A percentile compares a stretch with the other conserved stretches of the same genome.
Evolutionary conservation across 352 stramenopile genomes (phyloP).

Genomic region (Phytophthora citricola): DNA sequence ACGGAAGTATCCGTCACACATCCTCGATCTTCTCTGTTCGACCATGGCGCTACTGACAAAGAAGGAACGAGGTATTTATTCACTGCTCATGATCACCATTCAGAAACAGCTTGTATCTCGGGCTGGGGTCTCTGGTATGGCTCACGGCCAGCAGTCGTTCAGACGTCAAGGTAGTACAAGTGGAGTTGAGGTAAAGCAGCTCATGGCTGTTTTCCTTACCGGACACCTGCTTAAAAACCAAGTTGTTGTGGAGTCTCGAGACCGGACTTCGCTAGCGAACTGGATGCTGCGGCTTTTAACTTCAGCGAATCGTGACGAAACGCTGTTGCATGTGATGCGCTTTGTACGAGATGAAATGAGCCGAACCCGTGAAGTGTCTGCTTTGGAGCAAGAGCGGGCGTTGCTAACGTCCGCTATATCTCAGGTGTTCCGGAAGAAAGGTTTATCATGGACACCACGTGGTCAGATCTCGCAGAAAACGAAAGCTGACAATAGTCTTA

Average conservation of each 20-base stretch:
- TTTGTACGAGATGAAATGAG: constrained; percentile 63
- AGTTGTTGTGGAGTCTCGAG: constrained; percentile 54
- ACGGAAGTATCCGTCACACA: constrained; percentile 61
- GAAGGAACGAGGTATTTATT: constrained; percentile 71
- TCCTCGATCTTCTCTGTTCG: constrained; percentile 71
- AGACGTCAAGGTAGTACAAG: constrained; percentile 29
- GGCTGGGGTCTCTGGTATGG: constrained; percentile 22
- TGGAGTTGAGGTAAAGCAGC: constrained; percentile 66
- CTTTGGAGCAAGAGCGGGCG: constrained; percentile 36
- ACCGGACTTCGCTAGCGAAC: constrained; percentile 66
- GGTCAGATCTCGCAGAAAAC: constrained; percentile 22
- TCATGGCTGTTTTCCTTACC: constrained; percentile 82
- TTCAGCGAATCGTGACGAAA: constrained; percentile 64
- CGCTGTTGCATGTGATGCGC: constrained; percentile 64
- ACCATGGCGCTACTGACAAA: constrained; percentile 75
- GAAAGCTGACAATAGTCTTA: constrained; percentile 19
- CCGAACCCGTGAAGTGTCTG: constrained; percentile 21
- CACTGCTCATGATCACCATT: constrained; percentile 86
- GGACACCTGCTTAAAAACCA: constrained; percentile 68
- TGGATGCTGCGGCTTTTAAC: constrained; percentile 79
- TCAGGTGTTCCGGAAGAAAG: constrained; percentile 60
- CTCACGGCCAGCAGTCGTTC: constrained; percentile 34
- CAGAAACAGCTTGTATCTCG: constrained; percentile 80
- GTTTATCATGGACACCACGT: constrained; percentile 34
- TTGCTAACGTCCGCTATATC: constrained; percentile 41